Base-by-base conservation (phyloP, 2,329 filamentous ascomycete species). In the Diaporthe helianthi region DNA sequence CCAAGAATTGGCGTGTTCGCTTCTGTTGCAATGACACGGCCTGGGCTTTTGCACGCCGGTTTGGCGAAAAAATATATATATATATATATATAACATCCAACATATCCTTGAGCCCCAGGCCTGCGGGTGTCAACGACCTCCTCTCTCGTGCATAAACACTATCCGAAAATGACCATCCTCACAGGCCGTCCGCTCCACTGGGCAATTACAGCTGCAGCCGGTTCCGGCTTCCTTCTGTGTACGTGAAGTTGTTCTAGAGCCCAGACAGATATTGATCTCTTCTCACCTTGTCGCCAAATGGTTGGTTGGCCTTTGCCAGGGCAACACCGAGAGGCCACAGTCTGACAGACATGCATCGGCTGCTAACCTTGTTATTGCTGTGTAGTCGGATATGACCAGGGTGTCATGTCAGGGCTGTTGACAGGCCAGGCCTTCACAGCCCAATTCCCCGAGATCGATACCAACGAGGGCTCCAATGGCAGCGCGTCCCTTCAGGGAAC, bases 401-500 rank as follows among this genome's bases (percentile, higher is more conserved):
- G 76, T 2, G 76, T 79, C 3, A 78, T 79, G 76, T 74, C 72
- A 17, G 78, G 78, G 6, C 71, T 79, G n/a, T 55, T 79, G 24
- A 78, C 78, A 4, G 77, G 78, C 51, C 72, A 74, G 13, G 76
- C 78, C 24, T 79, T 79, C 51, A 78, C 76, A 4, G 67, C 69
- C 0, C 76, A 74, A 0, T 79, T 79, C 63, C 78, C 78, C 15
- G 76, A 78, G 71, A 79, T 80, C 26, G 76, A 80, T 67, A 78
- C 81, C 0, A 80, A 78, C 1, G 71, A 75, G 0, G 71, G 71
- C 7, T 77, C 76, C 2, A 69, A 75, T 58, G 81, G 81, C 1
- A 83, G 80, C 63, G 79, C 81, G 3, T 81, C 81, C 7, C 73
- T 83, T 9, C 82, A 84, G 72, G 82, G 82, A 24, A 82, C 80